Percentiles rank a stretch among this genome's conserved stretches.
These are phyloP conservation scores for Geotrichum histeridarum DNA, from an alignment of 1,139 yeast species.

Conservation along the genomic window DNA sequence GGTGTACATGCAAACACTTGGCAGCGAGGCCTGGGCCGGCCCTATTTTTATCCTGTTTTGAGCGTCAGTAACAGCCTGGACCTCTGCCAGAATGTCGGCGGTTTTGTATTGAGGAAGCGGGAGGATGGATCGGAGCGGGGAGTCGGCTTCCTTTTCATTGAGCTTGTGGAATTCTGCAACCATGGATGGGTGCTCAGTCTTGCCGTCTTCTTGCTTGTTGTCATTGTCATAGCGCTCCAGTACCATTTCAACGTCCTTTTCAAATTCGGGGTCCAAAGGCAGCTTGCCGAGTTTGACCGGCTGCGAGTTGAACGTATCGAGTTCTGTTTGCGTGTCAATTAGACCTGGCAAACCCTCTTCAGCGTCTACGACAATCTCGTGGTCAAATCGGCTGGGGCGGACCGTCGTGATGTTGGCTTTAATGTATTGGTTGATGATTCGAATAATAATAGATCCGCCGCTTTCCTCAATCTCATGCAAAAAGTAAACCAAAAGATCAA, in stretches of 20 bases:
- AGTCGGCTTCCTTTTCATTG: conserved; percentile 48
- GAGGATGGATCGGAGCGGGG: conserved; percentile 67
- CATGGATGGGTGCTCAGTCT: conserved; percentile 33
- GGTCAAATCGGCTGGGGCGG: conserved; percentile 36
- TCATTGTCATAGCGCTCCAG: conserved; percentile 63
- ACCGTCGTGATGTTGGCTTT: conserved; percentile 53
- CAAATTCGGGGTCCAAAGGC: conserved; percentile 82
- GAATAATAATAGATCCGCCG: conserved; percentile 83
- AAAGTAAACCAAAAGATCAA: conserved; percentile 78
- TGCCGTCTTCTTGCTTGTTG: conserved; percentile 11
- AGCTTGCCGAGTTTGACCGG: conserved; percentile 75
- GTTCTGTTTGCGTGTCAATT: conserved; percentile 33
- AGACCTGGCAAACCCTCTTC: conserved; percentile 64
- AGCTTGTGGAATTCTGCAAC: conserved; percentile 46
- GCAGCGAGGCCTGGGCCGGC: conserved; percentile 71
- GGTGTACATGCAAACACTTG: conserved; percentile 96
- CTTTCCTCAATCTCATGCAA: conserved; percentile 87
- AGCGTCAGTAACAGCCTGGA: conserved; percentile 74
- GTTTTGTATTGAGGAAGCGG: conserved; percentile 86
- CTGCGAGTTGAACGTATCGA: conserved; percentile 57
- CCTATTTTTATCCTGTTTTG: conserved; percentile 65
- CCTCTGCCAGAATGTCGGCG: conserved; percentile 71
- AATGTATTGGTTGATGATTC: conserved; percentile 81
- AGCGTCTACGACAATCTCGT: conserved; percentile 41
- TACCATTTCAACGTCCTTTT: conserved; percentile 79